phyloP scores from a whole-genome alignment of 2,329 filamentous ascomycete genomes.

The Colletotrichum spaethianum region DNA sequence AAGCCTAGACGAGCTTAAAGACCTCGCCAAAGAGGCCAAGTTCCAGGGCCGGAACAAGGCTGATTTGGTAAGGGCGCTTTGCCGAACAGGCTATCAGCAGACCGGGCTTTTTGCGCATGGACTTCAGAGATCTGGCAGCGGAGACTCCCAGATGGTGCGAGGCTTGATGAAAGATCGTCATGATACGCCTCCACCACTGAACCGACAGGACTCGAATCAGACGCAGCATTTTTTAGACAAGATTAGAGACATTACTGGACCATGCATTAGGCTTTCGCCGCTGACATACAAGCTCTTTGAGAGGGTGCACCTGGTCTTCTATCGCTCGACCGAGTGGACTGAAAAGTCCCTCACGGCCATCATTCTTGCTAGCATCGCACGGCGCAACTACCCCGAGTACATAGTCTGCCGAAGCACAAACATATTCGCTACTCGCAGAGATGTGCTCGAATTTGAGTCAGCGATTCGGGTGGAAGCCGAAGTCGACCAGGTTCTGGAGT shows the following conservation, averaged over 20 bases:
- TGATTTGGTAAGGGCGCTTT: slow-evolving; percentile 82
- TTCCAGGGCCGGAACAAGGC: slow-evolving; percentile 90
- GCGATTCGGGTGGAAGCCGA: slow-evolving; percentile 85
- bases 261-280: slow-evolving; percentile 85
- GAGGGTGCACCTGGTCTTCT: slow-evolving; percentile 95
- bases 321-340: slow-evolving; percentile 96
- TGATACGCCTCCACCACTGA: slow-evolving; percentile 50
- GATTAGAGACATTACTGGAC: slow-evolving; percentile 82
- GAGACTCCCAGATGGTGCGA: slow-evolving; percentile 66
- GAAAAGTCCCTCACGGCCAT: slow-evolving; percentile 97
- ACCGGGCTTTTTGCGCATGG: slow-evolving; percentile 79
- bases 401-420: slow-evolving; percentile 91
- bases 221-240: slow-evolving; percentile 83
- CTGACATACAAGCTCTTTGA: slow-evolving; percentile 87
- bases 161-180: slow-evolving; percentile 46
- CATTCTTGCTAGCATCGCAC: slow-evolving; percentile 91
- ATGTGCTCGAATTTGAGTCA: slow-evolving; percentile 90
- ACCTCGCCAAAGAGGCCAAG: slow-evolving; percentile 87
- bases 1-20: slow-evolving; percentile 89
- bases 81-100: slow-evolving; percentile 81
- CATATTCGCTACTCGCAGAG: slow-evolving; percentile 83
- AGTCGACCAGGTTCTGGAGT: slow-evolving; percentile 87
- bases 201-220: slow-evolving; percentile 68
- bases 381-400: slow-evolving; percentile 89
- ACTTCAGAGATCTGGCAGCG: slow-evolving; percentile 74